phyloP scores from a whole-genome alignment of 805 yeast species.

The Wickerhamiella dianesei region DNA sequence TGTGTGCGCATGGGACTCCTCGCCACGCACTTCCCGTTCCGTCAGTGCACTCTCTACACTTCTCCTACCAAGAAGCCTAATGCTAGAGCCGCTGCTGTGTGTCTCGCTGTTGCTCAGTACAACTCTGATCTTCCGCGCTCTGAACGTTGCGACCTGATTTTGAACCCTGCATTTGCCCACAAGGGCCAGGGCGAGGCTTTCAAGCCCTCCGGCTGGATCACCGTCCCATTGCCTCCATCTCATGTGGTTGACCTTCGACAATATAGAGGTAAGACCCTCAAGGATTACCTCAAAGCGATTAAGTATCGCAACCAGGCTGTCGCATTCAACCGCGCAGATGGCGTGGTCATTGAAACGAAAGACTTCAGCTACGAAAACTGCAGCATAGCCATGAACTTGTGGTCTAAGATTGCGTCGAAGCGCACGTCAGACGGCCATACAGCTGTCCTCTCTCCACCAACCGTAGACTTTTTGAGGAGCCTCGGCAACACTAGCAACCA shows the following conservation, averaged over 20 bases:
- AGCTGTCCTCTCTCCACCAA: constrained; percentile 28
- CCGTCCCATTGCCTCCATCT: constrained; percentile 28
- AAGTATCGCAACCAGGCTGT: constrained; percentile 31
- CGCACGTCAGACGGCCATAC: constrained; percentile 29
- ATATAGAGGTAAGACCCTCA: constrained; percentile 22
- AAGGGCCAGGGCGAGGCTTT: constrained; percentile 26
- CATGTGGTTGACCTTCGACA: constrained; percentile 32
- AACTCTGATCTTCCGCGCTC: constrained; percentile 21
- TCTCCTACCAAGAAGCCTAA: constrained; percentile 30
- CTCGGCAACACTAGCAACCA: constrained; percentile 23
- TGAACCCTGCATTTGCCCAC: constrained; percentile 30
- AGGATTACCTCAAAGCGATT: constrained; percentile 30
- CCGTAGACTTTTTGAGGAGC: constrained; percentile 22
- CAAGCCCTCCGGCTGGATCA: constrained; percentile 29
- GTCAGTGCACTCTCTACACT: constrained; percentile 30
- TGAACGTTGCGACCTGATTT: constrained; percentile 26
- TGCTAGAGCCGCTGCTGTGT: constrained; percentile 30
- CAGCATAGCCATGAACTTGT: constrained; percentile 24
- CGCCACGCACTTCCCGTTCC: constrained; percentile 36
- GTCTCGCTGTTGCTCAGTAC: constrained; percentile 29
- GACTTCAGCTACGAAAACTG: constrained; percentile 27
- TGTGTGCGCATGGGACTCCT: constrained; percentile 31
- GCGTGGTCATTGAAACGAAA: constrained; percentile 26
- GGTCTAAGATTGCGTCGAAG: constrained; percentile 31
- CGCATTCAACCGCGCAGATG: constrained; percentile 26